Evolutionary conservation across 2,329 filamentous ascomycete species (phyloP).

Genomic region (Colletotrichum shisoi): DNA sequence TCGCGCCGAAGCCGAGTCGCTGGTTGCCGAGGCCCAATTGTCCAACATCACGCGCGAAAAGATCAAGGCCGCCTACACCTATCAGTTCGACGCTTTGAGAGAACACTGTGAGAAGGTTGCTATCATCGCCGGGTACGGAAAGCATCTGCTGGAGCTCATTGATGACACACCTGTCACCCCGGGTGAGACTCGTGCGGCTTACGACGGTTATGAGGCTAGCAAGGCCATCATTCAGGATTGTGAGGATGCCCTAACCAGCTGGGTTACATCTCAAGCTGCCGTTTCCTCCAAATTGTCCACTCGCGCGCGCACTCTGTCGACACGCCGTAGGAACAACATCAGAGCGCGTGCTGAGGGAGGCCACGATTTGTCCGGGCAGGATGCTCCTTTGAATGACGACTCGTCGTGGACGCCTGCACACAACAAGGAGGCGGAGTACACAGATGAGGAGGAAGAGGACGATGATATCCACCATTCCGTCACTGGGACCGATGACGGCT

Average conservation of each 20-base stretch:
- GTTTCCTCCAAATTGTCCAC: conserved; percentile 87
- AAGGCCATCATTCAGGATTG: conserved; percentile 99
- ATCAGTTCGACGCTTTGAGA: conserved; percentile 96
- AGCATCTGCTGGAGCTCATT: conserved; percentile 95
- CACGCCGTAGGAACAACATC: conserved; percentile 79
- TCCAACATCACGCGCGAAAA: conserved; percentile 99
- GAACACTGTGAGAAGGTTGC: conserved; percentile 99
- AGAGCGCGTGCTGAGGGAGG: conserved; percentile 70
- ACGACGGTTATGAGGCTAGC: conserved; percentile 97
- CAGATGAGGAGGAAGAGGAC: conserved; percentile 71
- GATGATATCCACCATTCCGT: conserved; percentile 62
- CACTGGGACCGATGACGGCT: conserved; percentile 60
- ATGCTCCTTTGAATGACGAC: conserved; percentile 77
- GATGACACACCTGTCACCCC: conserved; percentile 97
- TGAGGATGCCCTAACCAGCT: conserved; percentile 96
- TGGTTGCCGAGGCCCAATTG: conserved; percentile 96
- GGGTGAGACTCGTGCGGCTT: conserved; percentile 92
- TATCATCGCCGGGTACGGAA: conserved; percentile 96
- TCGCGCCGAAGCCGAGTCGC: conserved; percentile 96
- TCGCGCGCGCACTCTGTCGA: conserved; percentile 85
- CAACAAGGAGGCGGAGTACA: conserved; percentile 66
- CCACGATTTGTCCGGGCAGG: conserved; percentile 83
- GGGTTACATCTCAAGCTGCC: conserved; percentile 89
- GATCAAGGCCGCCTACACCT: conserved; percentile 96
- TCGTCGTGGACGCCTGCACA: conserved; percentile 84